Conservation (phyloP, 2,329 filamentous ascomycete genomes). For the Corynespora cassiicola region DNA sequence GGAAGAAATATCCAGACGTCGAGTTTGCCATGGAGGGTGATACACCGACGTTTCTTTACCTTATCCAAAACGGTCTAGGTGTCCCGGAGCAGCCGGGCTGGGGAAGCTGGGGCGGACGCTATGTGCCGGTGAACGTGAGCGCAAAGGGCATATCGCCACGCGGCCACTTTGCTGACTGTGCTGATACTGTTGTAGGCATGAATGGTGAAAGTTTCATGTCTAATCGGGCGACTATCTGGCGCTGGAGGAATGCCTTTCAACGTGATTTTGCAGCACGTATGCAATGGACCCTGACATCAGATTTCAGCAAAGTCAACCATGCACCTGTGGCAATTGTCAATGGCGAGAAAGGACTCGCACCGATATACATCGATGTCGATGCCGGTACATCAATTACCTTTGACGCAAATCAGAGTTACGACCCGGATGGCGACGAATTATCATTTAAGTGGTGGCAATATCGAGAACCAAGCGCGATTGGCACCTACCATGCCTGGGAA, state of each 20-base stretch:
- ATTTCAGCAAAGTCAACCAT: conserved; percentile 44
- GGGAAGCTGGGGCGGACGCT: conserved; percentile 55
- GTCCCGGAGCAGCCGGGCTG: conserved; percentile 49
- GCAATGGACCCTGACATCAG: conserved; percentile 39
- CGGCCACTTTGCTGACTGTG: conserved; percentile 33
- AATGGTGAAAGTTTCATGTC: conserved; percentile 33
- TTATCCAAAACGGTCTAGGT: conserved; percentile 51
- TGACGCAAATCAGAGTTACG: conserved; percentile 50
- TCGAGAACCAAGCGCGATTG: conserved; percentile 18
- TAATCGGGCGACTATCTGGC: conserved; percentile 54
- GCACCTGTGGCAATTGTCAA: conserved; percentile 51
- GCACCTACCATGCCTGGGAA: conserved; percentile 2
- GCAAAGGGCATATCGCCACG: conserved; percentile 6
- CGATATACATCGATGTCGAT: conserved; percentile 39
- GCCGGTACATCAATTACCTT: conserved; percentile 42
- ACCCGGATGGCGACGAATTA: conserved; percentile 49
- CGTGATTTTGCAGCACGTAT: conserved; percentile 49
- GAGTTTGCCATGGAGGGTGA: conserved; percentile 53
- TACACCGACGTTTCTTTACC: conserved; percentile 52
- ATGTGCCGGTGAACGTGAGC: conserved; percentile 22
- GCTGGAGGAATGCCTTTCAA: conserved; percentile 55
- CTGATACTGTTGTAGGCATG: conserved; percentile 30
- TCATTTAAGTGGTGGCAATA: conserved; percentile 57
- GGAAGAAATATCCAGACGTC: conserved; percentile 48
- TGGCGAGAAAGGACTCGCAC: conserved; percentile 30